Evolutionary conservation across 352 stramenopile species (phyloP).

Genomic region (Blastocystis sp.): DNA sequence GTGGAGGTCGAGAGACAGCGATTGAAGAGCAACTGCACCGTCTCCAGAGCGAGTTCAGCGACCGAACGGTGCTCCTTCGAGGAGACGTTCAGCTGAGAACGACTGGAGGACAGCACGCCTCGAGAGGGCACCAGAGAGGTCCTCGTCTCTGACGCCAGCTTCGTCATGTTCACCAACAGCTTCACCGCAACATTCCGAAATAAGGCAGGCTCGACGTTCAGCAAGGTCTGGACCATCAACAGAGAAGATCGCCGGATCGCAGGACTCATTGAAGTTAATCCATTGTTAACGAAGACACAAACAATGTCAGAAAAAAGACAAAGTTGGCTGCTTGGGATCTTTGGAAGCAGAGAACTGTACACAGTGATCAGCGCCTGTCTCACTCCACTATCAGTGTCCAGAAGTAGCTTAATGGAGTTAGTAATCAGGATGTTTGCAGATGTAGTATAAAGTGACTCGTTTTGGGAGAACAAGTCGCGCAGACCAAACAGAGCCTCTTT

Average conservation of each 20-base stretch:
- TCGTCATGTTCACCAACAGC: neutral
- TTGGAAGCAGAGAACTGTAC: neutral
- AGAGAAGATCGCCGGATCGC: constrained; percentile 5
- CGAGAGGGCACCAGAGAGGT: neutral
- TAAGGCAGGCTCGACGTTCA: constrained; percentile 25
- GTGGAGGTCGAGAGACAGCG: neutral
- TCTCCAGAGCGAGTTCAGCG: constrained; percentile 8
- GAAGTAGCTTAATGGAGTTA: constrained; percentile 16
- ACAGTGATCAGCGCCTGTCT: constrained; percentile 28
- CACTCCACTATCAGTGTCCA: constrained; percentile 5
- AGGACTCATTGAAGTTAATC: constrained; percentile 34
- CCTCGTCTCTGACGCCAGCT: constrained; percentile 17
- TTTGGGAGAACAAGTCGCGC: constrained; percentile 28
- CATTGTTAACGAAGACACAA: constrained; percentile 50
- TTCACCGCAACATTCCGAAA: neutral
- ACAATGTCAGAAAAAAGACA: constrained; percentile 5
- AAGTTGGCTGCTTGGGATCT: neutral
- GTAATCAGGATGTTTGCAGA: constrained; percentile 38
- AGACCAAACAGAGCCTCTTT: constrained; percentile 43
- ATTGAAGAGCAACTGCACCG: constrained; percentile 8
- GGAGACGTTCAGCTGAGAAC: neutral
- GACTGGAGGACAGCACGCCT: constrained; percentile 7
- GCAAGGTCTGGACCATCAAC: constrained; percentile 8
- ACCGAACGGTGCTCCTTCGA: constrained; percentile 5
- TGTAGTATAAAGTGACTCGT: constrained; percentile 1